Base-by-base conservation (phyloP, 305 asterid genomes). In the Fraxinus greggii region DNA sequence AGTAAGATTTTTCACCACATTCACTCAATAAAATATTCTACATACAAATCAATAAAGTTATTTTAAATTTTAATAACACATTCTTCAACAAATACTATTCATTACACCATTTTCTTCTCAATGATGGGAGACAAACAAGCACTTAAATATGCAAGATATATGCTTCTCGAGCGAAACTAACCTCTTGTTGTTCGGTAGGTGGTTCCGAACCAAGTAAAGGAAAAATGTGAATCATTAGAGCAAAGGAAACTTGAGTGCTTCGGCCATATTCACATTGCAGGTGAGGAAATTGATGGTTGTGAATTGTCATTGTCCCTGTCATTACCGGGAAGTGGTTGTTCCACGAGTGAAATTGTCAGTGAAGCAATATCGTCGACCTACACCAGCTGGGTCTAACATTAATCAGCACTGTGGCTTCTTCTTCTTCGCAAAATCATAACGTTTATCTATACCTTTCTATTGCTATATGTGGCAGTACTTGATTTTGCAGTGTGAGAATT, bases 361-460 rank as follows among this genome's bases (percentile, higher is more conserved):
- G 92, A 89, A 70, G 84, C 86, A 9, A 73, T 83, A 72, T 84
- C 88, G 15, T 81, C 85, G 13, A 67, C 74, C 3, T 54, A n/a
- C 63, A 54, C 63, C 26, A 54, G 63, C 24, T 5, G 63, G 24
- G 24, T 54, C 24, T n/a, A 61, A 61, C 70, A 61, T 61, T 21
- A 67, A 4, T 26, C 74, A 15, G n/a, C 45, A 79, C 40, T 33
- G 79, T 36, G 40, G 84, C 75, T 75, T 13, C 40, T 26, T 13
- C 40, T 26, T 84, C 79, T 69, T 81, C 84, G 35, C 40, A 72
- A 8, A 75, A 78, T 67, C 72, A 76, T 1, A 38, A 32, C 36
- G 76, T 88, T 59, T 84, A 86, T 86, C 84, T 89, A 7, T 87
- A 86, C 79, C 89, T 89, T 40, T 85, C 92, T 13, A 85, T 89